Percentiles rank a stretch among this genome's conserved stretches.
Evolutionary conservation across 495 filamentous ascomycete species (phyloP).

Genomic region (Darksidea phi): DNA sequence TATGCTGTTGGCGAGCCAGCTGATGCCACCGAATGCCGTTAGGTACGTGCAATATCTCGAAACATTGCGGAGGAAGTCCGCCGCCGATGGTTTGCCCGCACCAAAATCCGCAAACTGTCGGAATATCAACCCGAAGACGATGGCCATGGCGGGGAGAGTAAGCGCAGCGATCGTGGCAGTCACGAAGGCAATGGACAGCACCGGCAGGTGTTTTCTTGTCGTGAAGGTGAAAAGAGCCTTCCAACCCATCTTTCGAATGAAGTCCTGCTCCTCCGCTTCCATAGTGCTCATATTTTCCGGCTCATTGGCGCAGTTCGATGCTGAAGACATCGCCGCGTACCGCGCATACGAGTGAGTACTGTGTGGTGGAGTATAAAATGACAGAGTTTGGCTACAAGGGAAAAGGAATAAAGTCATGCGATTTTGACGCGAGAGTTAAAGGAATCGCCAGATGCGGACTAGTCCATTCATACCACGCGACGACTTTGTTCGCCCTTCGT

Average conservation of each 20-base stretch:
- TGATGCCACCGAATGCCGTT: constrained; percentile 56
- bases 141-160: constrained; percentile 61
- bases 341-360: background rate
- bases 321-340: background rate
- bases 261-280: constrained; percentile 34
- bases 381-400: background rate
- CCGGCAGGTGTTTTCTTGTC: constrained; percentile 56
- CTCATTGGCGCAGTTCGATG: constrained; percentile 34
- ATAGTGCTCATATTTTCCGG: constrained; percentile 18
- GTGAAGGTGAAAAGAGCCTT: constrained; percentile 71
- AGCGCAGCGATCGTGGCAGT: constrained; percentile 62
- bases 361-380: background rate
- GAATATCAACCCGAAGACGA: constrained; percentile 76
- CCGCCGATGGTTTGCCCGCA: constrained; percentile 49
- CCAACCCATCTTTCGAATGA: constrained; percentile 41
- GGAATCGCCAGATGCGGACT: constrained; percentile 6
- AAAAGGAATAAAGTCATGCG: background rate
- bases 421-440: background rate
- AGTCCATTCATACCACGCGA: constrained; percentile 1
- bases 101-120: constrained; percentile 67
- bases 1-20: constrained; percentile 63
- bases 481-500: constrained; percentile 31
- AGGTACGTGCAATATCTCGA: constrained; percentile 59
- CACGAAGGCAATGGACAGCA: constrained; percentile 53
- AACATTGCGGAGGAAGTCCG: constrained; percentile 56